Base-by-base conservation (phyloP, 2,329 filamentous ascomycete species). In the Neonectria punicea region DNA sequence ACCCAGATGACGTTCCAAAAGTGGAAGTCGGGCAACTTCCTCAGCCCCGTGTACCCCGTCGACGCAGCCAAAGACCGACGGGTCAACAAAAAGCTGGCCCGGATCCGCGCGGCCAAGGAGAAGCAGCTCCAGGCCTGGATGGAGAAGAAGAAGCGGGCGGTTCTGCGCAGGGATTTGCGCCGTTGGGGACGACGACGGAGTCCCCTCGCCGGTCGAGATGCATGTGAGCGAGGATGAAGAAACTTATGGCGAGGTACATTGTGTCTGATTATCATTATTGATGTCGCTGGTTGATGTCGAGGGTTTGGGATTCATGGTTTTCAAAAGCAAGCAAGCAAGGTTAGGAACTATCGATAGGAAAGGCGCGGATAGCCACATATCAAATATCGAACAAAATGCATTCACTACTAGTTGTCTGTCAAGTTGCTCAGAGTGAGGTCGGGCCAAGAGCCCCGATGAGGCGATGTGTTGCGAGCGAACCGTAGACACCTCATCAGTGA, bases 1-100 rank as follows among this genome's bases (percentile, higher is more conserved):
- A 18, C 18, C 28, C 36, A 32, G 22, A 10, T 25, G 4, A 36
- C 18, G 32, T 30, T 34, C 14, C 10, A 20, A 9, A 41, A 44
- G 6, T 60, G 56, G 61, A 25, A 14, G 2, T 34, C 18, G 3
- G 41, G 44, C 16, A 9, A 54, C 7, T 54, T 60, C 5, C 53
- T 65, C 16, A 57, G 58, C 32, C 58, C 62, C 16, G 8, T 65
- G 22, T 36, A 57, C 22, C 46, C 53, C 28, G n/a, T 25, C 7
- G 3, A 47, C 22, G 22, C 46, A 22, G n/a, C 20, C n/a, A 53
- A 16, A 53, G 13, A 46, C 8, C 14, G 22, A 14, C 46, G 46
- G 22, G 8, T 49, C 11, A 16, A 5, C 13, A 30, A 13, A 6
- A 49, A 28, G 25, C 4, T 49, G 11, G 22, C 7, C 25, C 46